phyloP scores from a whole-genome alignment of 2,329 filamentous ascomycete species.

The Septoria linicola region DNA sequence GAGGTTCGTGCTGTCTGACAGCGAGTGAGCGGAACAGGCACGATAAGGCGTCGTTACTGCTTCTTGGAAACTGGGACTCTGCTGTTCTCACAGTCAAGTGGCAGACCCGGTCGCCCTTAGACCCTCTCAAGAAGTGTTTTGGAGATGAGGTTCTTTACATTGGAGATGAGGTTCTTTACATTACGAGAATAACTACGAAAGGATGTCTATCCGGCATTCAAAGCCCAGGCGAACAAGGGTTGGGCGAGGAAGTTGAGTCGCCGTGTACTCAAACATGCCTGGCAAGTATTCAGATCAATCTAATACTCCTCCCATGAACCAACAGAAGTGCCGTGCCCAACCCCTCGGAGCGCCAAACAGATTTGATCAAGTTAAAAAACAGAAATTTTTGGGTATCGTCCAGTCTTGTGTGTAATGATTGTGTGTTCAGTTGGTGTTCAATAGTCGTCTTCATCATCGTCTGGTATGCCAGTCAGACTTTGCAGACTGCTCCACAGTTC shows the following conservation, averaged over 20 bases:
- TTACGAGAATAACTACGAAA: slow-evolving; percentile 9
- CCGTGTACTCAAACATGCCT: slow-evolving; percentile 6
- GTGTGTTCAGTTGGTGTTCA: slow-evolving; percentile 3
- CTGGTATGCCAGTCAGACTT: slow-evolving; percentile 36
- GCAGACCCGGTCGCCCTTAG: too few species aligned
- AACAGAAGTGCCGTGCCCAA: slow-evolving; percentile 9
- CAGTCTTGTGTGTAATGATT: slow-evolving; percentile 12
- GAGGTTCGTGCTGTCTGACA: slow-evolving; percentile 7
- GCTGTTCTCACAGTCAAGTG: too few species aligned
- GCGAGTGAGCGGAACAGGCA: slow-evolving; percentile 3
- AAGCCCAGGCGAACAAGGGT: neutral
- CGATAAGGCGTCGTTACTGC: neutral
- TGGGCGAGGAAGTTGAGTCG: slow-evolving; percentile 9
- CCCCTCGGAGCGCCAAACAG: slow-evolving; percentile 4
- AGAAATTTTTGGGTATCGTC: neutral
- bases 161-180: too few species aligned
- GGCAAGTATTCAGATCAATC: slow-evolving; percentile 3
- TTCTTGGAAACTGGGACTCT: neutral
- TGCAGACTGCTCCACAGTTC: slow-evolving; percentile 38
- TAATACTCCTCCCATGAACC: slow-evolving; percentile 3
- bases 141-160: neutral
- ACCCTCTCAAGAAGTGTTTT: too few species aligned
- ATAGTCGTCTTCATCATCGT: slow-evolving; percentile 29
- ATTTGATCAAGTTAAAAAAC: neutral
- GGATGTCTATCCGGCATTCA: neutral